A percentile compares a stretch with the other conserved stretches of the same genome.
Evolutionary conservation across 2,329 filamentous ascomycete species (phyloP).

Genomic region (Aspergillus chevalieri): DNA sequence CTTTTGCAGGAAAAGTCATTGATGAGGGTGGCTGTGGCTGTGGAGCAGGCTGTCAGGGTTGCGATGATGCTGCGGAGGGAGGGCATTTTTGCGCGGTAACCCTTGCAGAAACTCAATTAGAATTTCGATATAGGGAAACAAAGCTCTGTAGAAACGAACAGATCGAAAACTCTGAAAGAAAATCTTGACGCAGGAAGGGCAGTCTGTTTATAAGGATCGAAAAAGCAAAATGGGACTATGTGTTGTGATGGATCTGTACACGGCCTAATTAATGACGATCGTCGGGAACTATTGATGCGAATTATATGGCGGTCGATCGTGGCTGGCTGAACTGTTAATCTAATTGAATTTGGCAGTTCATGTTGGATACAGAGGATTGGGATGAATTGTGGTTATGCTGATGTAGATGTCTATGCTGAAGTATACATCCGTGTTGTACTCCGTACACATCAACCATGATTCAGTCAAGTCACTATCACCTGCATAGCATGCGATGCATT

Average conservation of each 20-base stretch:
- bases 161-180: neutral
- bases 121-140: neutral
- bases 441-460: too few species aligned
- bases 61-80: slow-evolving; percentile 5
- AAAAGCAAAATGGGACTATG: neutral
- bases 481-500: too few species aligned
- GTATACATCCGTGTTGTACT: too few species aligned
- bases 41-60: slow-evolving; percentile 3
- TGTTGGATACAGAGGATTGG: too few species aligned
- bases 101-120: neutral
- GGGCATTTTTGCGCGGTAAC: neutral
- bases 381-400: too few species aligned
- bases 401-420: too few species aligned
- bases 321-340: too few species aligned
- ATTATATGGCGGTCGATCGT: neutral
- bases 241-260: neutral
- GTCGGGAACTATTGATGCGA: neutral
- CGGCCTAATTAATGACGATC: neutral
- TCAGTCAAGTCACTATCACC: too few species aligned
- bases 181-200: neutral
- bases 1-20: slow-evolving; percentile 32
- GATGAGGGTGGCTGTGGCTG: slow-evolving; percentile 15
- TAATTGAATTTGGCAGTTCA: too few species aligned
- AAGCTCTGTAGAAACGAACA: neutral
- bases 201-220: neutral